A percentile compares a stretch with the other conserved stretches of the same genome.
phyloP scores from a whole-genome alignment of 2,329 filamentous ascomycete genomes.

The Exophiala alcalophila region DNA sequence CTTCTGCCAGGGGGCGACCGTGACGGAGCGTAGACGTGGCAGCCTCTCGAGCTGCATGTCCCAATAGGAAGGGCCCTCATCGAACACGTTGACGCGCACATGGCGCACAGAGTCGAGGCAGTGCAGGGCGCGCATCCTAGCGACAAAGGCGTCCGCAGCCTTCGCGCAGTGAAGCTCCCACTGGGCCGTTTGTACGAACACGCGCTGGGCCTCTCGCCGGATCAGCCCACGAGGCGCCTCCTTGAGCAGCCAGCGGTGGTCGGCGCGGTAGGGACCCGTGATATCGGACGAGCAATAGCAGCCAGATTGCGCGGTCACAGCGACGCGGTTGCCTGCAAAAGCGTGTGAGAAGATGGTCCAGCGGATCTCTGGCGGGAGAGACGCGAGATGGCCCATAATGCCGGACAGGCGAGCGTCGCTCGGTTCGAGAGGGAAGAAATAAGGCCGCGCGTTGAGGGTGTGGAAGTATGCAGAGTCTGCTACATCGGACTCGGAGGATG shows the following conservation, averaged over 20 bases:
- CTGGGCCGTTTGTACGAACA: slow-evolving; percentile 12
- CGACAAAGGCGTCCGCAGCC: slow-evolving; percentile 10
- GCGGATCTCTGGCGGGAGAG: slow-evolving; percentile 18
- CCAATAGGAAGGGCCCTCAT: slow-evolving; percentile 8
- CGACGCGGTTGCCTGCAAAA: slow-evolving; percentile 18
- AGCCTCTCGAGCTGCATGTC: slow-evolving; percentile 4
- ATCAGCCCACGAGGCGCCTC: neutral
- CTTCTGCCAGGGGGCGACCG: slow-evolving; percentile 17
- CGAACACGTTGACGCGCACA: slow-evolving; percentile 19
- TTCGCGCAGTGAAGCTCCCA: slow-evolving; percentile 20
- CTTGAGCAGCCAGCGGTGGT: slow-evolving; percentile 20
- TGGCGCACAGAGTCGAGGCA: slow-evolving; percentile 9
- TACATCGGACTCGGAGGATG: slow-evolving; percentile 7
- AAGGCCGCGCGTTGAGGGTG: slow-evolving; percentile 17
- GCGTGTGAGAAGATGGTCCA: slow-evolving; percentile 12
- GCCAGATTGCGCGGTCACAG: slow-evolving; percentile 10
- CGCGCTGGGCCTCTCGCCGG: slow-evolving; percentile 9
- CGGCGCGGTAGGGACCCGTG: slow-evolving; percentile 17
- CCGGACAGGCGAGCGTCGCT: slow-evolving; percentile 6
- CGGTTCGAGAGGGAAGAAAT: slow-evolving; percentile 6
- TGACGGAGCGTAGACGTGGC: slow-evolving; percentile 6
- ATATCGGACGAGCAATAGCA: slow-evolving; percentile 16
- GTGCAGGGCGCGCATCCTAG: slow-evolving; percentile 5
- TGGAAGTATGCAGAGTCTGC: slow-evolving; percentile 15
- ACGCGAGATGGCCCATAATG: slow-evolving; percentile 3